Percentiles rank a stretch among this genome's conserved stretches.
Conservation (phyloP, 306 rosid species). For the Ziziphus jujuba region DNA sequence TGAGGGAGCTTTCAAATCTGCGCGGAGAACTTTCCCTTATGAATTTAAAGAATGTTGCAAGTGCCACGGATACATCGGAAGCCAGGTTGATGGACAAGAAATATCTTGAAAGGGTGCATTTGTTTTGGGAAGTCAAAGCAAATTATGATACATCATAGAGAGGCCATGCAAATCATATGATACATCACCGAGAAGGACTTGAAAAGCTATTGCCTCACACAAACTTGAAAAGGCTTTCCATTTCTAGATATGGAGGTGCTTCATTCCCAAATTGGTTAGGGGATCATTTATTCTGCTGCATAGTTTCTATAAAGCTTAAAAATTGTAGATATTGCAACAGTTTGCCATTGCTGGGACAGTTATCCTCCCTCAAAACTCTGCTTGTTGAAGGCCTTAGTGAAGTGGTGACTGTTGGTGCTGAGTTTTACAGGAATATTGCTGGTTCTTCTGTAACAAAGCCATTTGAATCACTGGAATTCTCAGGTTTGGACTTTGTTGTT, state of each 20-base stretch:
- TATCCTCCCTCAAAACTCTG: conserved; percentile 3
- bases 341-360: conserved; percentile 18
- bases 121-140: too few relatives aligned
- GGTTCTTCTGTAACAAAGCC: neutral
- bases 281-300: neutral
- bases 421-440: conserved; percentile 13
- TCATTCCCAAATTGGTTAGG: conserved; percentile 21
- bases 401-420: conserved; percentile 6
- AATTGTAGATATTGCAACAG: neutral
- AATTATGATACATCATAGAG: too few relatives aligned
- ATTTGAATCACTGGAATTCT: conserved; percentile 12
- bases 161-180: neutral
- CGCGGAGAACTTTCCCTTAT: neutral
- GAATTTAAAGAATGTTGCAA: neutral
- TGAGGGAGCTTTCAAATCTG: conserved; percentile 2
- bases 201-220: conserved; percentile 17
- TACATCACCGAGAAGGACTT: neutral
- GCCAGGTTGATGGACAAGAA: neutral
- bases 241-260: conserved; percentile 6
- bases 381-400: neutral
- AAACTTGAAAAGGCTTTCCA: neutral
- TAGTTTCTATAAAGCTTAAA: neutral
- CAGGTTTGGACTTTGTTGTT: too few relatives aligned
- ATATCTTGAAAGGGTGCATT: neutral
- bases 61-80: too few relatives aligned